Conservation (phyloP, 306 rosid genomes). For the Fagus sylvatica region DNA sequence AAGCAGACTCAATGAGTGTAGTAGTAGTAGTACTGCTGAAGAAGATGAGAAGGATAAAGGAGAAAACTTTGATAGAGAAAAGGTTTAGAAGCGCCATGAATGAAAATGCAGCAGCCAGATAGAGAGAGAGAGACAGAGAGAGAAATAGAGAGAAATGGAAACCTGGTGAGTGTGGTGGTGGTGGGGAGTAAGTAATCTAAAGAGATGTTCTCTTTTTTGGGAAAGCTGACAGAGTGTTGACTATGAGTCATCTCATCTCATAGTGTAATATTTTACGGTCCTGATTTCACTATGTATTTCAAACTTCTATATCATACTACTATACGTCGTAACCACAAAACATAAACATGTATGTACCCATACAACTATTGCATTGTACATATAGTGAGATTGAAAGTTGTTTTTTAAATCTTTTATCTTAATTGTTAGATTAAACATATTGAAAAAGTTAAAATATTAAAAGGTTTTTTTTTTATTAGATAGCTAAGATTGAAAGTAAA, state of each 20-base stretch:
- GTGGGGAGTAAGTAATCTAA: constrained; percentile 32
- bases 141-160: constrained; percentile 6
- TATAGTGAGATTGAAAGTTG: too few species aligned
- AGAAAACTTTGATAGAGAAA: constrained; percentile 42
- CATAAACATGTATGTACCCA: too few species aligned
- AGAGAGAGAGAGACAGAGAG: constrained; percentile 23
- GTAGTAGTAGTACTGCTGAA: constrained; percentile 20
- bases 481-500: too few species aligned
- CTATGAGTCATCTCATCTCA: constrained; percentile 26
- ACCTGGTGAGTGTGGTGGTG: constrained; percentile 12
- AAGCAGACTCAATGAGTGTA: constrained; percentile 8
- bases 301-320: neutral
- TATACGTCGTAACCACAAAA: too few species aligned
- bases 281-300: constrained; percentile 26
- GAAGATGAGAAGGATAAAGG: constrained; percentile 15
- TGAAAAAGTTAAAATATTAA: too few species aligned
- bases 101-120: constrained; percentile 2
- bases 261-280: constrained; percentile 38
- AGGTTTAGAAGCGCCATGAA: constrained; percentile 50
- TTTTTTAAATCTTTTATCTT: too few species aligned
- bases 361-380: neutral
- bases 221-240: constrained; percentile 79
- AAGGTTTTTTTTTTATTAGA: too few species aligned
- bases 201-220: constrained; percentile 44
- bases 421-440: too few species aligned